Evolutionary conservation across 1,284 basidiomycete genomes (phyloP).

Genomic region (Ustilago vetiveriae): DNA sequence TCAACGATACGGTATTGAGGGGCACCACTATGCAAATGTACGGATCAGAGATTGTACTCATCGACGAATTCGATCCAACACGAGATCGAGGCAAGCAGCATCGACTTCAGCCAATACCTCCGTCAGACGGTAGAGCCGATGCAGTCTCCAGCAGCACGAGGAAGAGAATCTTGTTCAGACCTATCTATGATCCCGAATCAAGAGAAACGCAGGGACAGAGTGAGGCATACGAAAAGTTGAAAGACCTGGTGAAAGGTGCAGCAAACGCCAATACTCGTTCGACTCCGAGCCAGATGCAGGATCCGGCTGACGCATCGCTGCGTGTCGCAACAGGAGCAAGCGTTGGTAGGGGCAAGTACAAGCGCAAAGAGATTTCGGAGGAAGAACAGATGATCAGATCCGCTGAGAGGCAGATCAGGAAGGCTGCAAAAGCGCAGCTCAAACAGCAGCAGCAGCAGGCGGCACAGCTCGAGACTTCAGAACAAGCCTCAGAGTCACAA

Average conservation of each 20-base stretch:
- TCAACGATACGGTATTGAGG: conserved; percentile 28
- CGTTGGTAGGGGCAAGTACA: conserved; percentile 18
- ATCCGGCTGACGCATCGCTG: too few species aligned
- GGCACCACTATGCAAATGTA: conserved; percentile 22
- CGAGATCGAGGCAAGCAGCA: conserved; percentile 15
- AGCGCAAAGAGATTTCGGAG: conserved; percentile 12
- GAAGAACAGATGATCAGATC: conserved; percentile 22
- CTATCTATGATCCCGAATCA: conserved; percentile 35
- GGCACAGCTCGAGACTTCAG: too few species aligned
- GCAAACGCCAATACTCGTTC: not conserved
- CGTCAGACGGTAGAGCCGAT: conserved; percentile 1
- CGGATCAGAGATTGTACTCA: conserved; percentile 36
- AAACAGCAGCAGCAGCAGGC: conserved; percentile 9
- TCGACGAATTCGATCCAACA: conserved; percentile 28
- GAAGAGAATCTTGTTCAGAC: conserved; percentile 21
- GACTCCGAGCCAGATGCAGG: too few species aligned
- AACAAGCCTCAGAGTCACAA: not conserved
- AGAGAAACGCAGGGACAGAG: not conserved
- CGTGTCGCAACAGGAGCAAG: not conserved
- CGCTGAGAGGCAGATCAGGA: conserved; percentile 22
- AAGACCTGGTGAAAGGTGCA: not conserved
- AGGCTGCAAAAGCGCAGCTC: conserved; percentile 13
- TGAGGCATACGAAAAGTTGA: not conserved
- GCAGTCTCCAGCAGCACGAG: conserved; percentile 4
- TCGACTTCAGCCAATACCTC: conserved; percentile 14